Percentiles rank a stretch among this genome's conserved stretches.
Conservation (phyloP, 768 basidiomycete species). For the Hysterangium stoloniferum region DNA sequence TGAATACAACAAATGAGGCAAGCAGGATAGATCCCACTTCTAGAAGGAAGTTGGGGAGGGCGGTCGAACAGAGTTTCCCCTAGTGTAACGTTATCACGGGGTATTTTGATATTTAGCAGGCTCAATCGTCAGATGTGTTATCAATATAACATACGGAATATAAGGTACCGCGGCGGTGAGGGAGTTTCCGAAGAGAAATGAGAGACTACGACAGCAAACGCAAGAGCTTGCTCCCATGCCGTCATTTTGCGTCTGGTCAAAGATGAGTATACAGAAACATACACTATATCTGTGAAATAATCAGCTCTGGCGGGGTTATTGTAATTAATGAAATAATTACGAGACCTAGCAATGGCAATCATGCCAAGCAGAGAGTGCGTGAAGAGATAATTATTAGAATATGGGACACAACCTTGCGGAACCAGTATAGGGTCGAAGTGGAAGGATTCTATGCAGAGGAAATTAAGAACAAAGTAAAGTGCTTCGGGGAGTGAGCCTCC, state of each 20-base stretch:
- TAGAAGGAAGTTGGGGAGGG: slow-evolving; percentile 19
- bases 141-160: neutral
- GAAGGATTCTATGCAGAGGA: slow-evolving; percentile 24
- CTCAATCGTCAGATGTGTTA: neutral
- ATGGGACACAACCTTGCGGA: slow-evolving; percentile 25
- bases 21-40: slow-evolving; percentile 21
- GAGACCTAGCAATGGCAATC: slow-evolving; percentile 15
- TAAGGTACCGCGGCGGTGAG: slow-evolving; percentile 21
- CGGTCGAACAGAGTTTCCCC: slow-evolving; percentile 23
- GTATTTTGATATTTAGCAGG: slow-evolving; percentile 22
- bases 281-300: slow-evolving; percentile 15
- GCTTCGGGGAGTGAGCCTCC: slow-evolving; percentile 23
- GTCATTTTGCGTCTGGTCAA: slow-evolving; percentile 17
- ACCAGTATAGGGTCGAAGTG: slow-evolving; percentile 18
- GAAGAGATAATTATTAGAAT: slow-evolving; percentile 26
- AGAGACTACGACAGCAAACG: slow-evolving; percentile 18
- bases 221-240: slow-evolving; percentile 16
- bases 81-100: slow-evolving; percentile 16
- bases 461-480: slow-evolving; percentile 22
- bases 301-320: neutral
- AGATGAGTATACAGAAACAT: slow-evolving; percentile 18
- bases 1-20: slow-evolving; percentile 21
- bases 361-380: slow-evolving; percentile 25
- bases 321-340: neutral
- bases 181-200: slow-evolving; percentile 26